Conservation (phyloP, 305 asterid genomes). For the Euphrasia arctica region DNA sequence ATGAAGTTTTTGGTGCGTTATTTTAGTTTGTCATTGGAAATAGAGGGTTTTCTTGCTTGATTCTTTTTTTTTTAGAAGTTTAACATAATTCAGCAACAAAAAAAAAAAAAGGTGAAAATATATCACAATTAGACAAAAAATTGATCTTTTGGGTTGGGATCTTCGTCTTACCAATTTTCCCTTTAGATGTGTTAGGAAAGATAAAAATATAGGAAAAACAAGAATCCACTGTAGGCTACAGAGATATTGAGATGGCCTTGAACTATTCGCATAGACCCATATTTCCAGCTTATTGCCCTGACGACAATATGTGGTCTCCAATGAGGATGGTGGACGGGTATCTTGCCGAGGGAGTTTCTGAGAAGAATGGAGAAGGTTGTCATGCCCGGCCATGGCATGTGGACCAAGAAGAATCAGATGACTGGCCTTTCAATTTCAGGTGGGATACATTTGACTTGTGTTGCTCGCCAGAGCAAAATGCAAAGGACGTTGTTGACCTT, state of each 20-base stretch:
- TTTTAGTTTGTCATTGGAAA: conserved; percentile 46
- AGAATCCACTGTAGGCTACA: conserved; percentile 17
- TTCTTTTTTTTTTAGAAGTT: conserved; percentile 1
- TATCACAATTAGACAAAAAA: neutral
- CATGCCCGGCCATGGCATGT: conserved; percentile 35
- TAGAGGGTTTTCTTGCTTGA: neutral
- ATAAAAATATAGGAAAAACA: neutral
- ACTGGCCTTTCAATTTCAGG: conserved; percentile 32
- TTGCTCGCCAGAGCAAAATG: conserved; percentile 39
- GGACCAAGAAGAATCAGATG: conserved; percentile 38
- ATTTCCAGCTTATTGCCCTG: conserved; percentile 50
- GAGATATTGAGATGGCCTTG: conserved; percentile 78
- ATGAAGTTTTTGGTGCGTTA: conserved; percentile 83
- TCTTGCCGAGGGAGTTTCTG: conserved; percentile 57
- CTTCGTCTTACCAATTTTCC: conserved; percentile 2
- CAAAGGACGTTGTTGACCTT: conserved; percentile 54
- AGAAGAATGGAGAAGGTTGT: conserved; percentile 47
- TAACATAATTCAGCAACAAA: neutral
- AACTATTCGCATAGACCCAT: conserved; percentile 63
- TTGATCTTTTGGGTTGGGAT: neutral
- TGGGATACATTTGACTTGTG: conserved; percentile 38
- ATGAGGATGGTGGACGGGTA: conserved; percentile 60
- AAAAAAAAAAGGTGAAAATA: neutral
- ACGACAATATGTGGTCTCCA: conserved; percentile 58
- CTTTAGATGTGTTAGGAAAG: neutral